phyloP scores from a whole-genome alignment of 2,329 filamentous ascomycete genomes.

The Ilyonectria mors-panacis region DNA sequence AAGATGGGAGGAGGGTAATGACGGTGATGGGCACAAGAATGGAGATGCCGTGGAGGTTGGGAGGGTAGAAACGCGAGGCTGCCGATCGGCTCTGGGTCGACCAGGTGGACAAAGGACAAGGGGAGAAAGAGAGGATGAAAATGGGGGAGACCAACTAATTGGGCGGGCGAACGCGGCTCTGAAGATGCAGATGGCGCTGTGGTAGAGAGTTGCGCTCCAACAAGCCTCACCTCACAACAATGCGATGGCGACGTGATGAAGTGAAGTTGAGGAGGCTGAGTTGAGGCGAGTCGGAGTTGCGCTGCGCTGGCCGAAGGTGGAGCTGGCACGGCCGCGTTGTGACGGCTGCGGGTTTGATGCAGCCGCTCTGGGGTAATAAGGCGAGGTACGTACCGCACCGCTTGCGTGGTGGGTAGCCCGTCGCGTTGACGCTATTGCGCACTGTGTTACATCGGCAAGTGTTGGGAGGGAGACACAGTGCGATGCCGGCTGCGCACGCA shows the following conservation, averaged over 20 bases:
- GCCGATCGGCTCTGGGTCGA: constrained; percentile 42
- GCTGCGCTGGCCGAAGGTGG: constrained; percentile 33
- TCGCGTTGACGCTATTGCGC: not conserved
- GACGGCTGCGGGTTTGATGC: constrained; percentile 34
- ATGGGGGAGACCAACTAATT: constrained; percentile 54
- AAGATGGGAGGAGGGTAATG: constrained; percentile 26
- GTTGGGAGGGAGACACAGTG: not conserved
- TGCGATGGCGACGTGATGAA: constrained; percentile 37
- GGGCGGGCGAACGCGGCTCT: constrained; percentile 50
- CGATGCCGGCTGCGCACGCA: not conserved
- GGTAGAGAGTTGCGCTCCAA: constrained; percentile 42
- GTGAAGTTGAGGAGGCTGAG: constrained; percentile 51
- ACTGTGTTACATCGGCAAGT: not conserved
- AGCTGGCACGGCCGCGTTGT: constrained; percentile 39
- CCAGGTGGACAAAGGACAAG: constrained; percentile 36
- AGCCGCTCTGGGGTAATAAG: constrained; percentile 34
- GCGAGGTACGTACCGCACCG: constrained; percentile 13
- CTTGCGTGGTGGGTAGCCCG: constrained; percentile 3
- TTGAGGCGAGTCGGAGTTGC: constrained; percentile 41
- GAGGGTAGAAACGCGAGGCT: constrained; percentile 45
- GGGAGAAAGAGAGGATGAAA: constrained; percentile 43
- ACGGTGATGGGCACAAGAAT: constrained; percentile 27
- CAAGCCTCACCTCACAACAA: constrained; percentile 41
- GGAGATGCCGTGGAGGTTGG: constrained; percentile 38
- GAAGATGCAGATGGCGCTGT: constrained; percentile 44